Conservation (phyloP, 2,329 filamentous ascomycete genomes). For the Penicillium psychrosexuale region DNA sequence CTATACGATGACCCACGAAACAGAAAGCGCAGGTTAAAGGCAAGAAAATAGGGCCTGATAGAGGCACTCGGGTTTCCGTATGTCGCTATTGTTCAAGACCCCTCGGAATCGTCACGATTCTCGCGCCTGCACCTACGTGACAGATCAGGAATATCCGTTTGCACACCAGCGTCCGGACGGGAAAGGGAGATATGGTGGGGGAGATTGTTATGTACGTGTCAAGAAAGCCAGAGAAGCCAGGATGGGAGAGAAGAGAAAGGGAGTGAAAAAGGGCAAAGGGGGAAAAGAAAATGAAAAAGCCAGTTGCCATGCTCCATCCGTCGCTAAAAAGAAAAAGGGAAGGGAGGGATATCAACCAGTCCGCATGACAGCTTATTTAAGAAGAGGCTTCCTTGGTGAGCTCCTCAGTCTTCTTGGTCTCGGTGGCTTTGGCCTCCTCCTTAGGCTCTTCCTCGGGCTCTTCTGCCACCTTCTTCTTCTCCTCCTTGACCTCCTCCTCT, state of each 20-base stretch:
- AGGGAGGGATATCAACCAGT: conserved; percentile 13
- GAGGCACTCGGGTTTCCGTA: conserved; percentile 12
- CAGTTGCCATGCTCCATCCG: conserved; percentile 28
- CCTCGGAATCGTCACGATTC: conserved; percentile 10
- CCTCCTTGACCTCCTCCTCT: conserved; percentile 3
- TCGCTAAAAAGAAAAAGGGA: conserved; percentile 23
- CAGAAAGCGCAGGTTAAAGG: neutral
- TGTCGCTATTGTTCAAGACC: conserved; percentile 11
- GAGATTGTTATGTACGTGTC: conserved; percentile 19
- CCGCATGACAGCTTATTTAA: conserved; percentile 7
- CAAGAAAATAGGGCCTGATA: conserved; percentile 7
- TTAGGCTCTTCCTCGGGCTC: conserved; percentile 10
- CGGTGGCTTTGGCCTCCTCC: conserved; percentile 3
- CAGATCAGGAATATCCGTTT: conserved; percentile 7
- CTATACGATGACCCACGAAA: neutral
- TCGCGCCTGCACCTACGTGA: conserved; percentile 12
- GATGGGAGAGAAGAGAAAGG: neutral
- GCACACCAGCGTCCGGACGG: neutral
- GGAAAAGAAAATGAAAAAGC: conserved; percentile 22
- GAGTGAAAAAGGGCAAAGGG: conserved; percentile 7
- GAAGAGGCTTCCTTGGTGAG: conserved; percentile 4
- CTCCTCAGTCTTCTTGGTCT: conserved; percentile 3
- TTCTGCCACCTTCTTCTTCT: conserved; percentile 2
- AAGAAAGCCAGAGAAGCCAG: conserved; percentile 3
- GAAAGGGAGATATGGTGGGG: neutral